Conservation (phyloP, 1,284 basidiomycete genomes). For the Xerocomus minutiporus region DNA sequence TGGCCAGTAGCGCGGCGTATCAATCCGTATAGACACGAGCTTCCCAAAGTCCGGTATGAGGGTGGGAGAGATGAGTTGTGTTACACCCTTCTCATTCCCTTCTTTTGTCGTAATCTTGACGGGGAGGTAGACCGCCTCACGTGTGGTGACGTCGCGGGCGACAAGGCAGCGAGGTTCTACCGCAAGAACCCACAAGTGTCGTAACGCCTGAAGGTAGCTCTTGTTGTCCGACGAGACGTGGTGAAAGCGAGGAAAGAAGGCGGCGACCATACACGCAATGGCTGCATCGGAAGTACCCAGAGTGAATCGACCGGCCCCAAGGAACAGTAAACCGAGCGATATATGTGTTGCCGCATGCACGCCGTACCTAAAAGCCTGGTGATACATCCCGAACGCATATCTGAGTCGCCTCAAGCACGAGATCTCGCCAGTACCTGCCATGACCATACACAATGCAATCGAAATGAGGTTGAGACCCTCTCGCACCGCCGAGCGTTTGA, state of each 20-base stretch:
- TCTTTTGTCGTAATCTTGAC: constrained; percentile 80
- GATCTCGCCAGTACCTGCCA: constrained; percentile 96
- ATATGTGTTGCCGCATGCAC: constrained; percentile 89
- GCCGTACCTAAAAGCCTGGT: constrained; percentile 79
- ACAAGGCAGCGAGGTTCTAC: constrained; percentile 91
- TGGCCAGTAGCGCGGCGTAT: constrained; percentile 93
- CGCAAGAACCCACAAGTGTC: constrained; percentile 95
- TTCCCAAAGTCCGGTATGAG: constrained; percentile 84
- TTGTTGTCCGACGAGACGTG: constrained; percentile 81
- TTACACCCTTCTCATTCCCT: constrained; percentile 51
- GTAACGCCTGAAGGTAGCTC: constrained; percentile 86
- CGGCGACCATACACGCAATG: constrained; percentile 83
- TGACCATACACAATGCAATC: constrained; percentile 82
- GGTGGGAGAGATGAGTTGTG: constrained; percentile 85
- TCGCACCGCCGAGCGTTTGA: constrained; percentile 82
- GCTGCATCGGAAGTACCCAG: constrained; percentile 89
- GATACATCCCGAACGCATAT: constrained; percentile 87
- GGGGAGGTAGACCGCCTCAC: constrained; percentile 86
- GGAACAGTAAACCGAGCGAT: constrained; percentile 89
- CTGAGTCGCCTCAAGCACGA: constrained; percentile 86
- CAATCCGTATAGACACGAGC: constrained; percentile 75
- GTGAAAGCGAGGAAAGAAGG: constrained; percentile 90
- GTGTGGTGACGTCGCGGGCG: constrained; percentile 86
- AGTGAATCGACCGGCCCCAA: constrained; percentile 91
- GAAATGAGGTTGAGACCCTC: constrained; percentile 87